Evolutionary conservation across 179 eudicot genomes (phyloP).

Genomic region (Heliamphora pulchella): DNA sequence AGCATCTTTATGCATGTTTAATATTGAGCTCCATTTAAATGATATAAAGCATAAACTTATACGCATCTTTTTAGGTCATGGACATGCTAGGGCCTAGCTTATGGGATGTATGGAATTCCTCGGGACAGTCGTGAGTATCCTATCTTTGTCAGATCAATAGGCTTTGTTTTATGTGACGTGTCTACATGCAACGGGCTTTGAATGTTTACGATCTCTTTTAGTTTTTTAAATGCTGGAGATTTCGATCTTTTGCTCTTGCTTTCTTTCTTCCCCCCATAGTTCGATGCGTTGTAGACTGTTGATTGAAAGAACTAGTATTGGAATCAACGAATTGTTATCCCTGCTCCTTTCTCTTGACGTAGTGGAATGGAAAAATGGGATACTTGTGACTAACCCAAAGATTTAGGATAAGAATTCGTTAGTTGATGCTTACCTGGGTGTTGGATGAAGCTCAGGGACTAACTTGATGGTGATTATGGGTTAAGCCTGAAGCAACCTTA

Average conservation of each 20-base stretch:
- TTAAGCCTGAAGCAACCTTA: too few species aligned
- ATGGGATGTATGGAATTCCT: constrained; percentile 96
- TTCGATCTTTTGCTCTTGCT: neutral
- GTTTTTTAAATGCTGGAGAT: neutral
- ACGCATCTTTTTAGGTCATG: constrained; percentile 56
- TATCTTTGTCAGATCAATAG: constrained; percentile 8
- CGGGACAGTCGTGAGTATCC: constrained; percentile 72
- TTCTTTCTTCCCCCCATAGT: neutral
- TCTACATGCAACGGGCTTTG: neutral
- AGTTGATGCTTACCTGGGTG: too few species aligned
- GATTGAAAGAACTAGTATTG: too few species aligned
- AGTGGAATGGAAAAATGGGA: neutral
- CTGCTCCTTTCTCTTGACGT: neutral
- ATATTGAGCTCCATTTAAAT: neutral
- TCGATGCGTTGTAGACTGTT: neutral
- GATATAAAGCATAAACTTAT: neutral
- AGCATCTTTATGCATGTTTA: neutral
- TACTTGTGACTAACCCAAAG: neutral
- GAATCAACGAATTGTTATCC: neutral
- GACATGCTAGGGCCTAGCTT: constrained; percentile 94
- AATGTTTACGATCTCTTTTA: neutral
- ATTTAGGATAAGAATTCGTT: too few species aligned
- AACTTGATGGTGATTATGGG: too few species aligned
- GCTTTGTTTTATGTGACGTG: neutral
- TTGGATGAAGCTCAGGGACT: too few species aligned